Base-by-base conservation (phyloP, 192 early-diverging fungal genomes). In the Blastocladiella britannica region DNA sequence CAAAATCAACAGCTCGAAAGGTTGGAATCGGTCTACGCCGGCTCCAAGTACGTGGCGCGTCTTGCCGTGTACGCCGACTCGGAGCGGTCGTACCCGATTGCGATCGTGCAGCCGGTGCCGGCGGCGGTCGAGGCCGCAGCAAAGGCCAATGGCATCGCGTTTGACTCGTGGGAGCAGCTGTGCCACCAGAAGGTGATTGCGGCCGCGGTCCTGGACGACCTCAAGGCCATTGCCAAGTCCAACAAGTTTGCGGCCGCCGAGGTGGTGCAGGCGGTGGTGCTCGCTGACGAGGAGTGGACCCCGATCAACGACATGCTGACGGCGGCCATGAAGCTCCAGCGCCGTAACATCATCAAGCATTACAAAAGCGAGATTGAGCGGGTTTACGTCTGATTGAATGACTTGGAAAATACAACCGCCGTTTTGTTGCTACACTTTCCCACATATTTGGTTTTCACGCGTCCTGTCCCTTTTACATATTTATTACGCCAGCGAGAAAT, bases 311-410 rank as follows among this genome's bases (percentile, higher is more conserved):
- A 77, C 6, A 67, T 83, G 58, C 65, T 83, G 71, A 88, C 84
- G 6, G 81, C 86, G 52, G 84, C 83, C 26, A 79, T 78, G 65
- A 86, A 87, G 62, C 58, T 87, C 53, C 82, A 84, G 62, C 67
- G 86, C 27, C 74, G 71, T n/a, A 77, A 73, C 43, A 71, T 81
- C 28, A 63, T 73, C 28, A 60, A 76, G 29, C 51, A 54, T 15
- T 75, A 78, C 58, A 67, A 63, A 22, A 29, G 64, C 23, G 51
- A 74, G 26, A 70, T 88, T 55, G 70, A 70, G n/a, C n/a, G n/a
- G n/a, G n/a, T n/a, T n/a, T n/a, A n/a, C n/a, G n/a, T n/a, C n/a
- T n/a, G n/a, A n/a, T n/a, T n/a, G n/a, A n/a, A n/a, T n/a, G n/a
- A n/a, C n/a, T n/a, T n/a, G n/a, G n/a, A n/a, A n/a, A n/a, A n/a